Evolutionary conservation across 805 yeast species (phyloP).

Genomic region (Kazachstania martiniae): DNA sequence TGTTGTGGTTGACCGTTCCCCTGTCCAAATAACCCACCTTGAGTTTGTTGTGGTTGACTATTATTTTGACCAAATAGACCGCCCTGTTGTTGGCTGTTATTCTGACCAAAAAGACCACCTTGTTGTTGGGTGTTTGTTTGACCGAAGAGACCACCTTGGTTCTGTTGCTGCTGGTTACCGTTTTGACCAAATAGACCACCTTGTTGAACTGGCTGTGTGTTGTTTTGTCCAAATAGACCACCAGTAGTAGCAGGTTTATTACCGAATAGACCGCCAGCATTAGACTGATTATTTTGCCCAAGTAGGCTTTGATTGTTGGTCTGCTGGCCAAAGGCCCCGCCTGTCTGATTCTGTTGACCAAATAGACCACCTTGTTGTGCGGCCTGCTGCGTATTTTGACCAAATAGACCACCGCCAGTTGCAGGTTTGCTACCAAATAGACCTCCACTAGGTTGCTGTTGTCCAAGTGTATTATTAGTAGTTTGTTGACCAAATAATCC

Average conservation of each 20-base stretch:
- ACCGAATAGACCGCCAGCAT: constrained; percentile 38
- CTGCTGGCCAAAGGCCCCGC: constrained; percentile 12
- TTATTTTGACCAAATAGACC: constrained; percentile 21
- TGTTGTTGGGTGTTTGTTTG: constrained; percentile 8
- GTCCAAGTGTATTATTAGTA: constrained; percentile 15
- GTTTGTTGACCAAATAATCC: constrained; percentile 19
- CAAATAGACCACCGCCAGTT: constrained; percentile 20
- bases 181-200: constrained; percentile 19
- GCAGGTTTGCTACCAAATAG: constrained; percentile 15
- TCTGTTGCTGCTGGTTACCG: constrained; percentile 3
- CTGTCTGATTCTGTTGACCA: constrained; percentile 31
- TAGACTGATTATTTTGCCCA: too few relatives aligned
- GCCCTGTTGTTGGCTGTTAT: constrained; percentile 12
- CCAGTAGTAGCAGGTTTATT: constrained; percentile 5
- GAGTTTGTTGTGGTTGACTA: constrained; percentile 3
- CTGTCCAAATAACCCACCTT: constrained; percentile 17
- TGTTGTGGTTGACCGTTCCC: constrained; percentile 4
- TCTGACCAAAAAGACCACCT: constrained; percentile 28
- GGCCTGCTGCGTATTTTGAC: constrained; percentile 5
- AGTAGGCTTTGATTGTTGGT: too few relatives aligned
- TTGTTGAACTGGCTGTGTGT: constrained; percentile 8
- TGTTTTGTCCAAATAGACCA: constrained; percentile 14
- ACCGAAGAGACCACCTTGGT: constrained; percentile 14
- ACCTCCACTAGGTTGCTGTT: constrained; percentile 1
- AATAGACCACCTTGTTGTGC: constrained; percentile 5